Percentiles rank a stretch among this genome's conserved stretches.
phyloP scores from a whole-genome alignment of 2,329 filamentous ascomycete genomes.

The Fusarium sp. region DNA sequence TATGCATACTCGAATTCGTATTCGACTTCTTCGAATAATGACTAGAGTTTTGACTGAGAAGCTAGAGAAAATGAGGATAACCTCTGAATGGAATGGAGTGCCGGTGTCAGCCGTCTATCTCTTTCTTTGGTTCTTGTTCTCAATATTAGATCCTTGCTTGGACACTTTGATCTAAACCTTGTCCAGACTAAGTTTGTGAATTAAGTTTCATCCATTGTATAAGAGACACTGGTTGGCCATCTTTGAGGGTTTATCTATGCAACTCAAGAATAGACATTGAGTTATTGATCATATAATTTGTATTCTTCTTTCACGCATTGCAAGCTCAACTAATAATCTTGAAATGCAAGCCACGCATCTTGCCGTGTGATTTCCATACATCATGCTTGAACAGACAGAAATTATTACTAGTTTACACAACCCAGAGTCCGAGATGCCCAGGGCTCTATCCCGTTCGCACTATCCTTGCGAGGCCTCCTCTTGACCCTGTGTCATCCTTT shows the following conservation, averaged over 20 bases:
- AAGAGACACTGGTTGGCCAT: background rate
- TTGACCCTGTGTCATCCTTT: slow-evolving; percentile 37
- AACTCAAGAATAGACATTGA: too few species aligned
- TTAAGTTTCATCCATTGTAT: background rate
- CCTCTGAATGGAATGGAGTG: background rate
- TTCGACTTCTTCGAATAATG: background rate
- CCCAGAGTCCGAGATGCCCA: slow-evolving; percentile 42
- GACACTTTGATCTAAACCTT: background rate
- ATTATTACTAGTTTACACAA: slow-evolving; percentile 50
- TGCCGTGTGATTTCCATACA: slow-evolving; percentile 42
- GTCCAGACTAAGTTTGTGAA: background rate
- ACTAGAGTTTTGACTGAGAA: background rate
- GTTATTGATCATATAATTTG: background rate
- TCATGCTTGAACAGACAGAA: slow-evolving; percentile 47
- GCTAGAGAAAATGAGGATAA: background rate
- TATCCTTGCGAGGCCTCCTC: slow-evolving; percentile 37
- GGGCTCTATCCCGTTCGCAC: slow-evolving; percentile 41
- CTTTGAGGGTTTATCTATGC: background rate
- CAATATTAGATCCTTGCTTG: background rate
- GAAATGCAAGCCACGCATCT: slow-evolving; percentile 17
- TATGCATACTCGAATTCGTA: slow-evolving; percentile 16
- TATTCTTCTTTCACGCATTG: background rate
- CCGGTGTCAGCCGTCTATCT: background rate
- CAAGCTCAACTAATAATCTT: background rate
- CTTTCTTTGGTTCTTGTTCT: background rate